Base-by-base conservation (phyloP, 768 basidiomycete genomes). In the Trametes sanguinea region DNA sequence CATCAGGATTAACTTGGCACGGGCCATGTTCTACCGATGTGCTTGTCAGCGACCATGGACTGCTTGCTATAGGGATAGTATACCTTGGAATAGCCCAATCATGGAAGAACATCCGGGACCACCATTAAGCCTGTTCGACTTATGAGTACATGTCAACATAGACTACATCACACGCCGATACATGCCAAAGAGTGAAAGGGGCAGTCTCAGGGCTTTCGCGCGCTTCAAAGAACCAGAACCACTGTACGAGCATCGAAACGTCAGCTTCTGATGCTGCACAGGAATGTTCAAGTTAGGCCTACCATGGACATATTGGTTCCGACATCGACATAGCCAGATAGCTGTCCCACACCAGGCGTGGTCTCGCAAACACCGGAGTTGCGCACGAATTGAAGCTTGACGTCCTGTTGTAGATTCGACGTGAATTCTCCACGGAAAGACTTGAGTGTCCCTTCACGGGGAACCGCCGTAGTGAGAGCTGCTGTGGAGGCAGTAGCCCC, bases 201-300 rank as follows among this genome's bases (percentile, higher is more conserved):
- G 86, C 86, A 1, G 79, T 85, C 51, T 85, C 82, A 0, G 86
- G 84, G 2, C 77, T 74, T 33, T 82, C 73, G 13, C 88, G 79
- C 2, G 87, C 80, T 63, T 85, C 88, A 56, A 89, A 89, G 72
- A 88, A 89, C 85, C 87, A 89, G 68, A 88, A 89, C 85, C 85
- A 88, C 86, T 87, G 55, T 27, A 3, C 2, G 17, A n/a, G 1
- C 1, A 3, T 13, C 44, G 45, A 30, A 6, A 17, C 7, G 42
- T 43, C 11, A 57, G 37, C 14, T n/a, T 1, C 7, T 6, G 2
- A 40, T 10, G 6, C 30, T 17, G 2, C n/a, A n/a, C n/a, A 22
- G 22, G 22, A 22, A 22, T 22, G 22, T 22, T 22, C 22, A 22
- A 22, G 22, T 9, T 47, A 6, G 22, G 17, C 29, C 43, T 48